A percentile compares a stretch with the other conserved stretches of the same genome.
These are phyloP conservation scores for Phytophthora megakarya DNA, from an alignment of 352 stramenopile genomes.

Conservation along the genomic window DNA sequence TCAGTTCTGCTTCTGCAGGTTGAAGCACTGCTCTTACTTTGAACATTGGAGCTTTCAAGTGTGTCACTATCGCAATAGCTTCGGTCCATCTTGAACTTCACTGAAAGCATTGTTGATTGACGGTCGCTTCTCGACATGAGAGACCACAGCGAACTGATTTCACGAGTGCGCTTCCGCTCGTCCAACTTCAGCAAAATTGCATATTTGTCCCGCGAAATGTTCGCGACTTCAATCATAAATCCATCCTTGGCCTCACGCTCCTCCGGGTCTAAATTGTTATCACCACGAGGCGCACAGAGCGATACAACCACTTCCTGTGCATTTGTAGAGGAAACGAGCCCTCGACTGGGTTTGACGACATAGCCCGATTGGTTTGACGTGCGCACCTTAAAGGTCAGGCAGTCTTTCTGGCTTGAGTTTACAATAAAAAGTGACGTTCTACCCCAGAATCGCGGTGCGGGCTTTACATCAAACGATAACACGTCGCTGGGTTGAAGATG, in stretches of 20 bases:
- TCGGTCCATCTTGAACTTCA: constrained; percentile 36
- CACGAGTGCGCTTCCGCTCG: constrained; percentile 39
- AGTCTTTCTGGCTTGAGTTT: constrained; percentile 55
- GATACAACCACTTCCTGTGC: constrained; percentile 66
- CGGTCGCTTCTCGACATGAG: constrained; percentile 29
- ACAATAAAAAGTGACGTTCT: constrained; percentile 61
- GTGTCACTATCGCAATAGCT: constrained; percentile 23
- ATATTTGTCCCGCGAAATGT: constrained; percentile 47
- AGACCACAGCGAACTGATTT: constrained; percentile 56
- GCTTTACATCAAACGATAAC: constrained; percentile 50
- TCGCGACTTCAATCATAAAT: constrained; percentile 75
- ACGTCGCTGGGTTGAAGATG: constrained; percentile 49
- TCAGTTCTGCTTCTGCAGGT: not conserved
- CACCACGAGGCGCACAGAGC: constrained; percentile 45
- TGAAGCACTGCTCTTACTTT: constrained; percentile 16
- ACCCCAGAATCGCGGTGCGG: constrained; percentile 38
- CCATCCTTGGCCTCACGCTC: constrained; percentile 65
- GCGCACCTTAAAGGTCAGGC: constrained; percentile 78
- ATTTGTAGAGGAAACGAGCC: constrained; percentile 62
- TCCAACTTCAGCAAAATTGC: constrained; percentile 43
- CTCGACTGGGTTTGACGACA: constrained; percentile 72
- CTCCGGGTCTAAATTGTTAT: constrained; percentile 40
- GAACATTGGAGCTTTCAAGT: constrained; percentile 17
- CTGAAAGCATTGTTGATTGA: constrained; percentile 47
- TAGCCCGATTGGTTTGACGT: constrained; percentile 82